Percentiles rank a stretch among this genome's conserved stretches.
These are phyloP conservation scores for Ilyonectria robusta DNA, from an alignment of 2,329 filamentous ascomycete species.

Conservation along the genomic window DNA sequence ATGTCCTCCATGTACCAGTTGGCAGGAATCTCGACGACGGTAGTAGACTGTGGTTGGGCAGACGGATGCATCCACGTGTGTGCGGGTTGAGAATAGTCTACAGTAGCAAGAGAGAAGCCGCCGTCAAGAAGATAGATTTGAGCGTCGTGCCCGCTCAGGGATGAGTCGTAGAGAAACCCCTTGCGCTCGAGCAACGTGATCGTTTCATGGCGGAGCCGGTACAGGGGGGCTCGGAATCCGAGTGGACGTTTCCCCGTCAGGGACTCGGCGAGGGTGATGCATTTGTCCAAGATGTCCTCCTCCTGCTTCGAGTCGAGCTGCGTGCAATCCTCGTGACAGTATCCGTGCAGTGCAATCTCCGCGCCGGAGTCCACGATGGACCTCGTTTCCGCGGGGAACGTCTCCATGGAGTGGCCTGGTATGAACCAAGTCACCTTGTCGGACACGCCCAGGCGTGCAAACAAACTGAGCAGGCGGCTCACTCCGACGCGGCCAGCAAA, in stretches of 20 bases:
- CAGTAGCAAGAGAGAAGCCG: constrained; percentile 7
- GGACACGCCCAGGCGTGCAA: constrained; percentile 56
- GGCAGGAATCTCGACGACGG: constrained; percentile 27
- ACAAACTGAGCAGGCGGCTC: constrained; percentile 59
- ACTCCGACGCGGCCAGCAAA: constrained; percentile 57
- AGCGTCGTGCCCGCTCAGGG: constrained; percentile 4
- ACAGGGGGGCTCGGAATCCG: constrained; percentile 17
- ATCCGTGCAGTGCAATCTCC: constrained; percentile 64
- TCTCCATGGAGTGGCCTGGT: constrained; percentile 65
- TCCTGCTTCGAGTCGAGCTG: constrained; percentile 2
- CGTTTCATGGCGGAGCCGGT: constrained; percentile 11
- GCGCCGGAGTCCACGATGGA: constrained; percentile 58
- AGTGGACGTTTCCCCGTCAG: constrained; percentile 6
- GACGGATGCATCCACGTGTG: constrained; percentile 24
- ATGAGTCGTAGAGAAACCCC: constrained; percentile 17
- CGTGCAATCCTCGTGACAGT: constrained; percentile 57
- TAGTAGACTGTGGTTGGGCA: neutral
- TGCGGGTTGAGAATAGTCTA: constrained; percentile 13
- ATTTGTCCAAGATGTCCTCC: constrained; percentile 16
- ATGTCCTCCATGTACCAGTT: constrained; percentile 37
- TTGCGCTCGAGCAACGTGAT: constrained; percentile 7
- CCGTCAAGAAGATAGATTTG: constrained; percentile 5
- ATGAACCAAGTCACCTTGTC: constrained; percentile 66
- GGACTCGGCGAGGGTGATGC: neutral
- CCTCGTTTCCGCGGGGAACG: constrained; percentile 58